A percentile compares a stretch with the other conserved stretches of the same genome.
phyloP scores from a whole-genome alignment of 306 rosid species.

The Prunus armeniaca region DNA sequence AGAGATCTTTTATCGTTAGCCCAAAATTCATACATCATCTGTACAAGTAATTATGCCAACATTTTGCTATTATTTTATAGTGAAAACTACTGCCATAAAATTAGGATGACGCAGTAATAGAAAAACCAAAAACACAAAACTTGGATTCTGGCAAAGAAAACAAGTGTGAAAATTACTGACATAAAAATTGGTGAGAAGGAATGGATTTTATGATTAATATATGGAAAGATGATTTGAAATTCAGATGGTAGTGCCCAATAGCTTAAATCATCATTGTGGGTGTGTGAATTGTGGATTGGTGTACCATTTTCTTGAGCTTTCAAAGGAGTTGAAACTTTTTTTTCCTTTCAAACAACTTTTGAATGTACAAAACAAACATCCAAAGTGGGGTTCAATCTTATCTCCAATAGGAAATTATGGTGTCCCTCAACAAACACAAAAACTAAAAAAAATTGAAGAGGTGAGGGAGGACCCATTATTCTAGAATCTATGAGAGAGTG shows the following conservation, averaged over 20 bases:
- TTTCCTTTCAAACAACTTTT: not conserved
- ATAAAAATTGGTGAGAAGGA: not conserved
- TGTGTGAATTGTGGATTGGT: constrained; percentile 2
- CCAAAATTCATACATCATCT: too few species aligned
- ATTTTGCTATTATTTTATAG: too few species aligned
- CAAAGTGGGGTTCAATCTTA: constrained; percentile 41
- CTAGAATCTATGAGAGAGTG: not conserved
- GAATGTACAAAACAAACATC: constrained; percentile 23
- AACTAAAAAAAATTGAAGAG: not conserved
- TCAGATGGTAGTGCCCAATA: constrained; percentile 26
- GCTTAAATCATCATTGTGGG: constrained; percentile 26
- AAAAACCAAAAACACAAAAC: too few species aligned
- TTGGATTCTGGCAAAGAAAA: not conserved
- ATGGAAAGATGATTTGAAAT: constrained; percentile 19
- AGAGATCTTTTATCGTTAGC: too few species aligned
- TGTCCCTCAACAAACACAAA: constrained; percentile 31
- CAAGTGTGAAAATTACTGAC: not conserved
- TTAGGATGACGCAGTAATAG: too few species aligned
- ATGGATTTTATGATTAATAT: constrained; percentile 20
- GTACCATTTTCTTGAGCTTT: constrained; percentile 11
- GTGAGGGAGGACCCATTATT: not conserved
- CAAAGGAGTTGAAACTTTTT: not conserved
- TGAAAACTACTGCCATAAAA: too few species aligned
- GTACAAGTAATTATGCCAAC: too few species aligned
- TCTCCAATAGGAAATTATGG: constrained; percentile 31